Base-by-base conservation (phyloP, 2,329 filamentous ascomycete species). In the Lithohypha guttulata region DNA sequence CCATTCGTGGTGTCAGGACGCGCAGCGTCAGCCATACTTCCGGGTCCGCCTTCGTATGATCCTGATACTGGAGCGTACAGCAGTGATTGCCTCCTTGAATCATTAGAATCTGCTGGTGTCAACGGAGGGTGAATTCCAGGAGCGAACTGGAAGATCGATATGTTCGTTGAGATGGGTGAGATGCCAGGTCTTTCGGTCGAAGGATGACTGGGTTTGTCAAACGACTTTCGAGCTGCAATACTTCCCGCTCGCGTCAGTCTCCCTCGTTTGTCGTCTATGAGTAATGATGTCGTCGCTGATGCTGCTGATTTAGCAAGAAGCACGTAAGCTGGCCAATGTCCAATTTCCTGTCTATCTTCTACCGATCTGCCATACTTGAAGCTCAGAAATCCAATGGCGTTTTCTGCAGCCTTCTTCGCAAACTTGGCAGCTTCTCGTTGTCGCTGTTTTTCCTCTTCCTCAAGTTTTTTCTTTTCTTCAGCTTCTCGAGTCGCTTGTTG, bases 341-440 rank as follows among this genome's bases (percentile, higher is more conserved):
- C 22, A 26, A 26, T 22, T 2, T 10, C n/a, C 6, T 11, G 19
- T 15, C 33, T 25, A 10, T 35, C 33, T 18, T 35, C 21, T 35
- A 25, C 20, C n/a, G 33, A 35, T n/a, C 27, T 39, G 27, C 27
- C 27, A 27, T 39, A 39, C n/a, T 22, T 39, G 15, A 39, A 23
- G 17, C 20, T 30, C 26, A 39, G 23, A 17, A 39, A 39, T 14
- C 35, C 18, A 3, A 39, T 13, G 6, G 26, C 15, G 9, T 31
- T 30, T 18, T 39, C 13, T 28, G 9, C 9, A 8, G 7, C 26
- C 15, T 22, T 15, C 8, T 30, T 11, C 19, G 26, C 35, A 10
- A 22, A n/a, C 25, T 14, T 30, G 15, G 20, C 17, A n/a, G n/a
- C 23, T 11, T n/a, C 22, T n/a, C 10, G 26, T 8, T 19, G 13